These are phyloP conservation scores for Agrocybe praecox DNA, from an alignment of 768 basidiomycete species.

Conservation along the genomic window DNA sequence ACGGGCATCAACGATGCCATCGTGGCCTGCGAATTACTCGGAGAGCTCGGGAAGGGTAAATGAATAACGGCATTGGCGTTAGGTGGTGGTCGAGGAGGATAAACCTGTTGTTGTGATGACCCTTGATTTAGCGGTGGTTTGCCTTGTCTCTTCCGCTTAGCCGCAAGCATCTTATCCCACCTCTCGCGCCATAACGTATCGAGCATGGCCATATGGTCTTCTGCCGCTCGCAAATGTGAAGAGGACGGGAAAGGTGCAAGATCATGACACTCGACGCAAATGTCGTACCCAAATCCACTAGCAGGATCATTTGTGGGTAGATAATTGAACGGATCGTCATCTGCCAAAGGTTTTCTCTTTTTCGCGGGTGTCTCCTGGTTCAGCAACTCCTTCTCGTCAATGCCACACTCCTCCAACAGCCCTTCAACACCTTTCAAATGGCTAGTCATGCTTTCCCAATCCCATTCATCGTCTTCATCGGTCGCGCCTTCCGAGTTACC, in stretches of 20 bases:
- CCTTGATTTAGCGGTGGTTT: slow-evolving; percentile 23
- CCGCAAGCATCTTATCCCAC: slow-evolving; percentile 22
- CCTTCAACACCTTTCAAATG: slow-evolving; percentile 22
- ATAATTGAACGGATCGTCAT: slow-evolving; percentile 47
- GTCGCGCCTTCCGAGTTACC: neutral
- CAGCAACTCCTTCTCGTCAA: neutral
- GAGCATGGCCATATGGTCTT: slow-evolving; percentile 70
- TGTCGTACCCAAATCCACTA: slow-evolving; percentile 72
- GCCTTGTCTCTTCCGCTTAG: slow-evolving; percentile 11
- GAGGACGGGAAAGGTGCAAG: slow-evolving; percentile 72
- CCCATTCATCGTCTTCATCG: slow-evolving; percentile 15
- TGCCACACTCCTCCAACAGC: slow-evolving; percentile 16
- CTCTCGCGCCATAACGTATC: slow-evolving; percentile 68
- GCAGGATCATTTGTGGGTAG: slow-evolving; percentile 41
- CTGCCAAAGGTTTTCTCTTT: slow-evolving; percentile 2
- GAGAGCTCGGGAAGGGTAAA: slow-evolving; percentile 74
- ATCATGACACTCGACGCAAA: slow-evolving; percentile 90
- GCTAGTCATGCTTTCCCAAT: slow-evolving; percentile 16
- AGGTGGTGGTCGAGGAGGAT: slow-evolving; percentile 62
- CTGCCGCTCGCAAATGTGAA: slow-evolving; percentile 68
- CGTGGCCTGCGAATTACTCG: slow-evolving; percentile 52
- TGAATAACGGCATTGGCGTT: slow-evolving; percentile 74
- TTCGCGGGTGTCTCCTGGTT: neutral
- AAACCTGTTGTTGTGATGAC: slow-evolving; percentile 31
- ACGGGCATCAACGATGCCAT: slow-evolving; percentile 63